phyloP scores from a whole-genome alignment of 768 basidiomycete genomes.

The Megacollybia marginata region DNA sequence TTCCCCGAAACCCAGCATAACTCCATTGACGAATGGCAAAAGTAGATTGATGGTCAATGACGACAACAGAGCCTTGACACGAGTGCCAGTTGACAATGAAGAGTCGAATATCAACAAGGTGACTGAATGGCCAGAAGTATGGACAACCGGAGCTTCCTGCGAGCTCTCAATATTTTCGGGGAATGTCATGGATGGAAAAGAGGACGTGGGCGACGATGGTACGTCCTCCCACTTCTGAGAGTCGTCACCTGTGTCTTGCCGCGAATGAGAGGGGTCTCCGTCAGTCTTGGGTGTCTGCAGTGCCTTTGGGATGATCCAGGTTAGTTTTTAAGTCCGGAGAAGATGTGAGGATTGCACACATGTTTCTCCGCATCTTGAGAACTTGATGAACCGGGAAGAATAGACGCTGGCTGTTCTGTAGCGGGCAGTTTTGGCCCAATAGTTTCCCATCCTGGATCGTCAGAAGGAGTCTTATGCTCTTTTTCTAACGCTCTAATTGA shows the following conservation, averaged over 20 bases:
- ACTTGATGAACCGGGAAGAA: neutral
- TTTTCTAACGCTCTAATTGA: constrained; percentile 50
- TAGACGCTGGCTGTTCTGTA: neutral
- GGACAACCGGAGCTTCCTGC: constrained; percentile 13
- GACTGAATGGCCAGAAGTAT: constrained; percentile 33
- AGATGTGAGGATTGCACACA: constrained; percentile 2
- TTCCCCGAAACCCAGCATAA: constrained; percentile 96
- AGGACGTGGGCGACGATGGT: constrained; percentile 49
- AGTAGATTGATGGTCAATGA: constrained; percentile 78
- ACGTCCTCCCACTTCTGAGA: constrained; percentile 74
- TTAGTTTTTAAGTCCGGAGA: constrained; percentile 2
- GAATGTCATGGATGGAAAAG: constrained; percentile 76
- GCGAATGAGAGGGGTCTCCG: constrained; percentile 22
- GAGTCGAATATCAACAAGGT: constrained; percentile 68
- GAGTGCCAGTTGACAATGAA: constrained; percentile 57
- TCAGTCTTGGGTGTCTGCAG: constrained; percentile 11
- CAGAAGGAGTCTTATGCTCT: constrained; percentile 17
- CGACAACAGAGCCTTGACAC: constrained; percentile 60
- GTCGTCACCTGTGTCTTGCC: constrained; percentile 31
- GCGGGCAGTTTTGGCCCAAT: neutral
- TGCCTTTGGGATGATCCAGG: constrained; percentile 10
- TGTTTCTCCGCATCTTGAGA: neutral
- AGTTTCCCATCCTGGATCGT: neutral
- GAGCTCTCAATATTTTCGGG: constrained; percentile 55
- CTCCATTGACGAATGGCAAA: constrained; percentile 86